Evolutionary conservation across 192 early-diverging fungal species (phyloP), one percentile per base, ranked within the genome.

Genomic region (Entomortierella chlamydospora): DNA sequence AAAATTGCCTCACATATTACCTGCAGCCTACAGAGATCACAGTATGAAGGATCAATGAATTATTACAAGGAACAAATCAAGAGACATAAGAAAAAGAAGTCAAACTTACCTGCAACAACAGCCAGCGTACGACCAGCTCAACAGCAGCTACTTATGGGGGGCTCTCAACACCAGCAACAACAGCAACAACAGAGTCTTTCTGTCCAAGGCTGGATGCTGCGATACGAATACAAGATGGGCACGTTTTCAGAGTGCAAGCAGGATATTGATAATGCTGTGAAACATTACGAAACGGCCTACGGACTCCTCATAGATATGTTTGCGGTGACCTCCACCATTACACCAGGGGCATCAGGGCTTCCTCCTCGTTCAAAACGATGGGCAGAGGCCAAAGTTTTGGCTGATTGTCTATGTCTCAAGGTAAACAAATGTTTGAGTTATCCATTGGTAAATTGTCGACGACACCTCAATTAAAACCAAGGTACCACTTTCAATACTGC

Each of bases 31-130:
- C 91, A 94, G 60, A 66, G 82, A 72, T 83, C 87, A 11, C 81
- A 94, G 10, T 90, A 88, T 47, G 94, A 95, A 69, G 71, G 87
- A 28, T 86, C 92, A 0, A 78, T 90, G 62, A 84, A 82, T 50
- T 95, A 94, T 69, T 97, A 94, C 82, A 88, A 88, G 50, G 91
- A 96, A 42, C 89, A 87, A 61, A 87, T 89, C 25, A 95, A 95
- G 64, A 74, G 90, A 12, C 60, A 92, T 45, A 90, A 90, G 64
- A 91, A 89, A 70, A 95, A 95, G 57, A 87, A 88, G 56, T 73
- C 90, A 0, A 89, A 85, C 52, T 67, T 95, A 33, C 84, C 91
- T 17, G 72, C 82, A 15, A 83, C 68, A 62, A 28, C 61, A 69
- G 31, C 13, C 17, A 29, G 45, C 15, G 20, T 47, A 47, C 12